Evolutionary conservation across 2,329 filamentous ascomycete genomes (phyloP).

Genomic region (Xenosphaeropsis pyriputrescens): DNA sequence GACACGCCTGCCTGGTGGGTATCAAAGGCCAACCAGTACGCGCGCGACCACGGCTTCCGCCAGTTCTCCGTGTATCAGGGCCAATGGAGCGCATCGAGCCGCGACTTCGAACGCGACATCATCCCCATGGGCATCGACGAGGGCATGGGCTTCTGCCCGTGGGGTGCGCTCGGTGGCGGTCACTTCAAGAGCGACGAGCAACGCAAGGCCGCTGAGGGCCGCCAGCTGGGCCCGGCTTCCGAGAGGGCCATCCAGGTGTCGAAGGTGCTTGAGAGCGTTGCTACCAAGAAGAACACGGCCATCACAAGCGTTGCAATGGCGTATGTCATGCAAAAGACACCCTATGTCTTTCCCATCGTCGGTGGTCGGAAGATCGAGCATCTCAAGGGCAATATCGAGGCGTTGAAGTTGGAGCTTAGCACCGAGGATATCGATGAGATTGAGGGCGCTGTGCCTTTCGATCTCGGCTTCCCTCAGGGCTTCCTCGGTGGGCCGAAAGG

Average conservation of each 20-base stretch:
- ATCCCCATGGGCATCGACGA: constrained; percentile 41
- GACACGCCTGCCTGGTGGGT: constrained; percentile 60
- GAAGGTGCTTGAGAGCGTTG: constrained; percentile 43
- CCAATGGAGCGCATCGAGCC: constrained; percentile 41
- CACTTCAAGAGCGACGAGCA: constrained; percentile 33
- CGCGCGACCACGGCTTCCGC: constrained; percentile 52
- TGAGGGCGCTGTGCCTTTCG: constrained; percentile 44
- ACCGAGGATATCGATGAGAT: constrained; percentile 51
- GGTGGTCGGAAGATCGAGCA: constrained; percentile 57
- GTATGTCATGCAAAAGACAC: constrained; percentile 58
- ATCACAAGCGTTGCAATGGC: constrained; percentile 54
- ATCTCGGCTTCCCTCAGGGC: constrained; percentile 51
- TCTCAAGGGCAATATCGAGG: constrained; percentile 54
- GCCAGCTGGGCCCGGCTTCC: constrained; percentile 19
- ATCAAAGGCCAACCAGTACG: constrained; percentile 52
- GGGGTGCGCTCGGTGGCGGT: constrained; percentile 35
- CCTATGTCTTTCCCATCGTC: constrained; percentile 60
- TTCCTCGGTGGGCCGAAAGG: constrained; percentile 34
- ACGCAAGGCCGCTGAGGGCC: constrained; percentile 24
- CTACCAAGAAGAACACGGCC: constrained; percentile 35
- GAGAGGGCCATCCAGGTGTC: constrained; percentile 36
- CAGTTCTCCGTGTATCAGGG: constrained; percentile 60
- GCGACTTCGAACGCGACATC: constrained; percentile 51
- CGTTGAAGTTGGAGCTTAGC: constrained; percentile 43
- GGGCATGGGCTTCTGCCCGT: constrained; percentile 41